Conservation (phyloP, 2,329 filamentous ascomycete species). For the Aspergillus glaucus region DNA sequence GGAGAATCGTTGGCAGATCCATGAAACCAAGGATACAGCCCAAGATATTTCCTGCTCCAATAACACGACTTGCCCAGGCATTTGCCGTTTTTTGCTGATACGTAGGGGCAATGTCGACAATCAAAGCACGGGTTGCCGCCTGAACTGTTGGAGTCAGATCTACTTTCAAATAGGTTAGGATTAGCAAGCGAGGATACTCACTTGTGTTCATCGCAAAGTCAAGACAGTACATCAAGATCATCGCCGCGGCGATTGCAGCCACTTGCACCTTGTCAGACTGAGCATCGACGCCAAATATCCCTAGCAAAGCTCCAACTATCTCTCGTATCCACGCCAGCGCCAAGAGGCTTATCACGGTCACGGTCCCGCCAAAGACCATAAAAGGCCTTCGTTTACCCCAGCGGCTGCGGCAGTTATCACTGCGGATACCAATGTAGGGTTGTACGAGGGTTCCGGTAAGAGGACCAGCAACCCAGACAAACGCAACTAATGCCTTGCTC, state of each 20-base stretch:
- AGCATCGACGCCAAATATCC: slow-evolving; percentile 63
- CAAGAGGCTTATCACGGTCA: slow-evolving; percentile 64
- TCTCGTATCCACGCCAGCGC: slow-evolving; percentile 69
- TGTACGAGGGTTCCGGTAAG: slow-evolving; percentile 73
- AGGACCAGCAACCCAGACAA: slow-evolving; percentile 80
- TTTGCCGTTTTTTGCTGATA: slow-evolving; percentile 94
- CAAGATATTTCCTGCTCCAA: slow-evolving; percentile 82
- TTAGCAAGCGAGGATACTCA: slow-evolving; percentile 28
- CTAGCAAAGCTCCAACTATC: slow-evolving; percentile 60
- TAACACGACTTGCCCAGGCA: slow-evolving; percentile 83
- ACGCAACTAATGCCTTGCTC: slow-evolving; percentile 76
- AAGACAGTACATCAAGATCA: slow-evolving; percentile 79
- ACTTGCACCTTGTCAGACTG: slow-evolving; percentile 59
- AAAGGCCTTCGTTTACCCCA: slow-evolving; percentile 80
- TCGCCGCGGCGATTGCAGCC: slow-evolving; percentile 68
- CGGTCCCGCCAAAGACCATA: slow-evolving; percentile 63
- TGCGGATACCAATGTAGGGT: slow-evolving; percentile 74
- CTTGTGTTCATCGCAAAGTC: slow-evolving; percentile 94
- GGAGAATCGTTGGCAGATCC: slow-evolving; percentile 66
- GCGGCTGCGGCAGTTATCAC: slow-evolving; percentile 65
- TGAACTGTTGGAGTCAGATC: slow-evolving; percentile 54
- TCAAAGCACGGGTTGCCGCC: slow-evolving; percentile 83
- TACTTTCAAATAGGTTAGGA: not conserved
- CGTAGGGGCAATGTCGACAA: slow-evolving; percentile 84
- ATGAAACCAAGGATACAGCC: slow-evolving; percentile 84